phyloP scores from a whole-genome alignment of 2,329 filamentous ascomycete species.

The Fusarium sublunatum region DNA sequence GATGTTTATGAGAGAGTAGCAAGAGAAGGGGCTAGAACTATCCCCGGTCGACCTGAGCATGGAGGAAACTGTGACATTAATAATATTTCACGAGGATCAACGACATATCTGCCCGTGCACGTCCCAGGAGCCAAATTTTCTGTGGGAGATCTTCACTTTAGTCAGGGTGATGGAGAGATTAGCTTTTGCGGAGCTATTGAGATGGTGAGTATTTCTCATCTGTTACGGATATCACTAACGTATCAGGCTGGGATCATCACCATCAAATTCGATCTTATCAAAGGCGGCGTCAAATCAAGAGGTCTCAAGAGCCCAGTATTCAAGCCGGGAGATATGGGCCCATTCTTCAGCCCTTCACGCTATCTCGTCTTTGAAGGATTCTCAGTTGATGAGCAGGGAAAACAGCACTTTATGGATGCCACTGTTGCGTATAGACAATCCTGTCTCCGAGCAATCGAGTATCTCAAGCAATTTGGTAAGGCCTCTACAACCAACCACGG shows the following conservation, averaged over 20 bases:
- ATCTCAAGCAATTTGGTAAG: constrained; percentile 51
- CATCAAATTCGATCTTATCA: constrained; percentile 89
- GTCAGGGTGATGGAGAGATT: constrained; percentile 90
- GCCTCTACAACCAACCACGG: fast-evolving
- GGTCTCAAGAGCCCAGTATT: constrained; percentile 89
- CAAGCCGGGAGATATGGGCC: constrained; percentile 71
- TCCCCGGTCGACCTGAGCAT: constrained; percentile 86
- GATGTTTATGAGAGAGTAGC: constrained; percentile 74
- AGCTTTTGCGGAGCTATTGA: constrained; percentile 91
- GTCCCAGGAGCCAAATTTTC: constrained; percentile 89
- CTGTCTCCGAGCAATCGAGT: constrained; percentile 64
- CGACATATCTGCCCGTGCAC: constrained; percentile 89
- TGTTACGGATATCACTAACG: neutral
- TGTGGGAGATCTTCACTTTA: constrained; percentile 89
- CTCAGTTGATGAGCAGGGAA: constrained; percentile 86
- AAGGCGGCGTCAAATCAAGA: constrained; percentile 78
- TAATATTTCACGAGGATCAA: constrained; percentile 81
- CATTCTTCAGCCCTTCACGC: constrained; percentile 29
- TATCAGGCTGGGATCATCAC: constrained; percentile 80
- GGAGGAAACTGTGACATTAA: constrained; percentile 95
- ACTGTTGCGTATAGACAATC: constrained; percentile 89
- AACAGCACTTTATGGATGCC: constrained; percentile 89
- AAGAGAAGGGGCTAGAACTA: constrained; percentile 82
- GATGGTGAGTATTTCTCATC: constrained; percentile 63
- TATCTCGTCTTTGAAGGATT: constrained; percentile 72